Evolutionary conservation across 2,329 filamentous ascomycete genomes (phyloP), one percentile per base, ranked within the genome.

Genomic region (Curvularia verruculosa): DNA sequence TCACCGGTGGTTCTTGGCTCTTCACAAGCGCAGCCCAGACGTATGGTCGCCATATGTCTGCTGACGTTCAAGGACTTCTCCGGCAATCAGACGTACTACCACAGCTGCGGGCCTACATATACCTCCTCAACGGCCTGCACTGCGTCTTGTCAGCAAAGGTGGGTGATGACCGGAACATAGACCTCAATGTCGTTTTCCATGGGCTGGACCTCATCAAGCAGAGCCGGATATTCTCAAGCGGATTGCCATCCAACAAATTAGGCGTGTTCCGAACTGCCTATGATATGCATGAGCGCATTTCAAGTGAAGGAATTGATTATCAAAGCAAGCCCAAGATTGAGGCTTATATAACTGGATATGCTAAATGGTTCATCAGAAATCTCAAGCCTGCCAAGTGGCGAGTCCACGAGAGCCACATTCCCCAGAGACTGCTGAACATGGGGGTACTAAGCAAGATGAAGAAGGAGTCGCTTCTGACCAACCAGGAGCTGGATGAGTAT

Each of bases 361-460:
- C 7, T 5, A 37, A 3, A 1, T 43, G 44, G 45, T 54, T 37
- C 24, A 26, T 28, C 15, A 10, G 21, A 8, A 3, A 19, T 5
- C 26, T 54, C 9, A 44, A 44, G 29, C 52, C 29, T 12, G 13
- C 28, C n/a, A 54, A 23, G 12, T 49, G 37, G 37, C 37, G 29
- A 1, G 21, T 54, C 3, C 45, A 54, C 9, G 15, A 34, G n/a
- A 49, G 12, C 5, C 13, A 23, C 9, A 5, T 54, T n/a, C 39
- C 52, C 2, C 15, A 44, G 23, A 10, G 19, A 13, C 15, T 43
- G 8, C 21, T 15, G 9, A 41, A 18, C 2, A 34, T 12, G 19
- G 51, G 19, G 1, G 28, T 31, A 15, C 8, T 49, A 28, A 21
- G 21, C 5, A 49, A 5, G n/a, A 26, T 44, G 37, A 43, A 18